Base-by-base conservation (phyloP, 805 yeast genomes). In the Kodamaea sagamina region DNA sequence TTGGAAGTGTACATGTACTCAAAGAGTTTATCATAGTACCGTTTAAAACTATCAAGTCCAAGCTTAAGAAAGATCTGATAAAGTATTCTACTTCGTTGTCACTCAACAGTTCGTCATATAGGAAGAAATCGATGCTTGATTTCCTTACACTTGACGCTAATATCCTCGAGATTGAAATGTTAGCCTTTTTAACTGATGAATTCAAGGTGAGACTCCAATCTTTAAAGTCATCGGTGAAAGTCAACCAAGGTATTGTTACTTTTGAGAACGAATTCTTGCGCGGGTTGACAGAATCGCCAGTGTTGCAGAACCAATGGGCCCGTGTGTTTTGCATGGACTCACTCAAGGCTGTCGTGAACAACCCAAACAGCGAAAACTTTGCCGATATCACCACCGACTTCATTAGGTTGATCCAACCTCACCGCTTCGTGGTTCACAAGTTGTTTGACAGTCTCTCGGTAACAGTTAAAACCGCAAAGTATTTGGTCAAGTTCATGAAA, bases 271-370 rank as follows among this genome's bases (percentile, higher is more conserved):
- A 55, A 6, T 64, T 69, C 37, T 41, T 67, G 3, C 62, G 85
- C 38, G 41, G 75, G 3, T 66, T 80, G 46, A 77, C 77, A 1
- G 79, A 77, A 39, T 79, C 84, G 0, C 82, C 85, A 1, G 62
- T 72, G 0, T 48, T 66, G 1, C 60, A 66, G 2, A 68, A 64
- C 2, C 61, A 57, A 36, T 81, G 86, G 86, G 62, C 72, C 12
- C 61, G 84, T 38, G 51, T 82, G 26, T 27, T 72, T 2, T 63
- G 74, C 26, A 53, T 72, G 26, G 72, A 71, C 43, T 1, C 44
- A 42, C 13, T 50, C 47, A 46, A 45, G 5, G 27, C 59, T 7
- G 11, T 18, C 1, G 25, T 53, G 1, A 41, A 52, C 28, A 47
- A 51, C 15, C 44, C 52, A 4, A 34, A 37, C 12, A 21, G 27